Evolutionary conservation across 2,329 filamentous ascomycete genomes (phyloP).

Genomic region (Aspergillus pseudotamarii): DNA sequence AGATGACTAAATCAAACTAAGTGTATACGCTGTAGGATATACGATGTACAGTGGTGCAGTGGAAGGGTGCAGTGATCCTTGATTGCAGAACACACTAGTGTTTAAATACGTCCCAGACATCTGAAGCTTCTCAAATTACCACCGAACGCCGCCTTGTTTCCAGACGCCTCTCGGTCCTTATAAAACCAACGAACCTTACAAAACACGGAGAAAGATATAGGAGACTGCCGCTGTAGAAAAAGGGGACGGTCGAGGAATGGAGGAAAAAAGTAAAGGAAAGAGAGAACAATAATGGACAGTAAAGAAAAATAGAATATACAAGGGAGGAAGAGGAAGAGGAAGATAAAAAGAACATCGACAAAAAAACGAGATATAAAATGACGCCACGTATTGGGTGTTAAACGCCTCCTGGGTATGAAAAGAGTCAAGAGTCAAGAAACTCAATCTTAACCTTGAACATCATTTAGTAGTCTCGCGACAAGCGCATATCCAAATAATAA

Average conservation of each 20-base stretch:
- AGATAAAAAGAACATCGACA: neutral
- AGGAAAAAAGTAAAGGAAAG: neutral
- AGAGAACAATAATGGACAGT: neutral
- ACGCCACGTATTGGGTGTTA: neutral
- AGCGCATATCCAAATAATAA: constrained; percentile 81
- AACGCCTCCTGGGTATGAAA: neutral
- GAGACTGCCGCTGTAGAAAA: neutral
- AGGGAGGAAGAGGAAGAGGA: neutral
- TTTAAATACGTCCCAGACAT: neutral
- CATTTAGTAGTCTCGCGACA: constrained; percentile 72
- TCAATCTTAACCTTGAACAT: constrained; percentile 40
- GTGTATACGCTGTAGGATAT: neutral
- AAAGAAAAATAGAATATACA: neutral
- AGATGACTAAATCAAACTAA: neutral
- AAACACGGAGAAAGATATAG: neutral
- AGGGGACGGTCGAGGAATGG: neutral
- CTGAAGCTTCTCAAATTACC: neutral
- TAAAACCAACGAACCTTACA: constrained; percentile 10
- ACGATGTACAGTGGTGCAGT: neutral
- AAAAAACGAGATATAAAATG: neutral
- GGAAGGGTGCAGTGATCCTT: neutral
- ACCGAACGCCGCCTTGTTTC: constrained; percentile 20
- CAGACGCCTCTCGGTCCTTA: constrained; percentile 14
- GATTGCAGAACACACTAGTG: neutral
- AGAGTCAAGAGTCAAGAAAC: neutral